Conservation (phyloP, 768 basidiomycete genomes). For the Tylopilus intermedius region DNA sequence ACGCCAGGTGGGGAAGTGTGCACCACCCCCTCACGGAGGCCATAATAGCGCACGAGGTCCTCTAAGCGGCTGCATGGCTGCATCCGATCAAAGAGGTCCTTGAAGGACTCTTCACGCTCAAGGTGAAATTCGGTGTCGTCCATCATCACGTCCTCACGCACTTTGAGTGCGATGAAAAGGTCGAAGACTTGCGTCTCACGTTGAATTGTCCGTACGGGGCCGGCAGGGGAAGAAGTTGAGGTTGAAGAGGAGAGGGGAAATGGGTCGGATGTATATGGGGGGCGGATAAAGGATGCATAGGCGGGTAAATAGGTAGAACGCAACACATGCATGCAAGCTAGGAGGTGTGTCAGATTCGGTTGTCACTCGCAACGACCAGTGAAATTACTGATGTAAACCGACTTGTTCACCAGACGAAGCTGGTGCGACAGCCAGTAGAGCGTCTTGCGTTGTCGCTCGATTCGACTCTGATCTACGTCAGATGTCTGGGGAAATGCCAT, state of each 20-base stretch:
- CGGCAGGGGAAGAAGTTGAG: conserved; percentile 18
- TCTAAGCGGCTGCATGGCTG: conserved; percentile 75
- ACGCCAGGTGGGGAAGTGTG: conserved; percentile 5
- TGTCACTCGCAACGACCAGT: background rate
- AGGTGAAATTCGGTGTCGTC: conserved; percentile 74
- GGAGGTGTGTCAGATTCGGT: background rate
- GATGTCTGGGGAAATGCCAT: conserved; percentile 50
- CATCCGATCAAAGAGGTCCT: conserved; percentile 71
- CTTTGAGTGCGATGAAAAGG: conserved; percentile 74
- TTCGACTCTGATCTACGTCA: conserved; percentile 36
- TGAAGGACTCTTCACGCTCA: conserved; percentile 69
- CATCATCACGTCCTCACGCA: conserved; percentile 71
- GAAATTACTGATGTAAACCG: conserved; percentile 57
- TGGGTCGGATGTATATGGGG: conserved; percentile 73
- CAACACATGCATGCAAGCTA: conserved; percentile 78
- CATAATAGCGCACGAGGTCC: conserved; percentile 55
- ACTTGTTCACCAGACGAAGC: conserved; percentile 60
- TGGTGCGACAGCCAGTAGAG: conserved; percentile 65
- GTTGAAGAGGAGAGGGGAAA: conserved; percentile 48
- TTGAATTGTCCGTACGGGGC: conserved; percentile 46
- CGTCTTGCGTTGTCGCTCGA: conserved; percentile 57
- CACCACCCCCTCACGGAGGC: conserved; percentile 36
- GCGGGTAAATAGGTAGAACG: conserved; percentile 68
- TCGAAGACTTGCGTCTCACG: conserved; percentile 75
- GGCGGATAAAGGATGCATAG: conserved; percentile 57